phyloP scores from a whole-genome alignment of 148 eudicot species.

The Vaccinium macrocarpon region DNA sequence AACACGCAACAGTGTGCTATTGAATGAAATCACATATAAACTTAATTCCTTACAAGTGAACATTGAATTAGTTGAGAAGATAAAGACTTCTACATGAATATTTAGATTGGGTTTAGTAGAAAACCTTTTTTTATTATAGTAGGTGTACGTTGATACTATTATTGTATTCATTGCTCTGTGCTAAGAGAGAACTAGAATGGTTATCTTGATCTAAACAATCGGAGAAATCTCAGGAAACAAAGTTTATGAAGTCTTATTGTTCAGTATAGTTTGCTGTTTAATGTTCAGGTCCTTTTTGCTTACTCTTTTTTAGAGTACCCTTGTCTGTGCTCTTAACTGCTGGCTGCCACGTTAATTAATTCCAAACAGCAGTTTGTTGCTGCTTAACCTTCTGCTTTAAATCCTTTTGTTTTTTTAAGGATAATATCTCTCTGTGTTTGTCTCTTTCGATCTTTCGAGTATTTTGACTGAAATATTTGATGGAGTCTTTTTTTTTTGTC shows the following conservation, averaged over 20 bases:
- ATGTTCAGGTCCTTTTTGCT: neutral
- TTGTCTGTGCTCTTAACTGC: conserved; percentile 1
- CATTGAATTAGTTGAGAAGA: neutral
- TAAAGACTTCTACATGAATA: neutral
- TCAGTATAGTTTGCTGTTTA: neutral
- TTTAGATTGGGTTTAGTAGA: neutral
- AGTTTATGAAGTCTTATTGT: neutral
- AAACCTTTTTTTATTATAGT: neutral
- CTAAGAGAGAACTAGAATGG: neutral
- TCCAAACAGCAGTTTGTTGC: neutral
- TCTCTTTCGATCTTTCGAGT: neutral
- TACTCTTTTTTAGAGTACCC: neutral
- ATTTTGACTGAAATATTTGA: neutral
- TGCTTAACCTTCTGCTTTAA: conserved; percentile 4
- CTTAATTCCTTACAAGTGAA: neutral
- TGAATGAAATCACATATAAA: neutral
- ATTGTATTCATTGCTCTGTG: neutral
- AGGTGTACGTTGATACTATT: neutral
- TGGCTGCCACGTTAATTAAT: neutral
- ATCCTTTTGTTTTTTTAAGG: neutral
- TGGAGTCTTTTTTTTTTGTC: conserved; percentile 8
- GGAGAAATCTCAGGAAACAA: neutral
- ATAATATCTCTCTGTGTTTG: neutral
- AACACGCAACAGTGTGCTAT: neutral
- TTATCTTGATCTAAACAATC: neutral